Evolutionary conservation across 345 rosid species (phyloP), one percentile per base, ranked within the genome.

Genomic region (Citrus trifoliata): DNA sequence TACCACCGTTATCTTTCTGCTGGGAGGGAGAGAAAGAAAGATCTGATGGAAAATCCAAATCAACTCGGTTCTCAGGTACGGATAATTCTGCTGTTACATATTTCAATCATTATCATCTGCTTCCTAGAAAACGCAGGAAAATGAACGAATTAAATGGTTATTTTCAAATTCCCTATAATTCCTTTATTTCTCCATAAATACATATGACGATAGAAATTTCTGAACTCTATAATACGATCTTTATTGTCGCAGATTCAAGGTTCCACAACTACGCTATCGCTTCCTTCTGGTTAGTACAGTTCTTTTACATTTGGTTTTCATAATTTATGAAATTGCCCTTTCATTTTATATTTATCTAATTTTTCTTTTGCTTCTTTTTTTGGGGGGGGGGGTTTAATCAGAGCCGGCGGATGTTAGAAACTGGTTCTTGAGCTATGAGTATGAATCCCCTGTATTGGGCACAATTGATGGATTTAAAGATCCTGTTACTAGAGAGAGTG

Each of bases 271-370:
- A 66, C 83, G 33, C 77, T 56, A 46, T 67, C 83, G 1, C 79
- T 33, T 22, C 82, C 69, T 40, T 84, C 87, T 12, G 89, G 89
- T 84, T 40, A 7, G 83, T 30, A 51, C 46, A 4, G 14, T 10
- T 74, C 51, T 9, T 22, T 2, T 67, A 2, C 7, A 4, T 21
- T 19, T 74, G 40, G 7, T 27, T 16, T 32, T 51, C 27, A 5
- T 6, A 60, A 18, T 67, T 59, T 30, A 2, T 8, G 7, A 55
- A 32, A 16, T 51, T 25, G 28, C 1, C 6, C 19, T 70, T 30
- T 21, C 9, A 25, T 6, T 10, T 53, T 28, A 7, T 13, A 6
- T 46, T 46, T 4, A 10, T 8, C 7, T 62, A 33, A n/a, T n/a
- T n/a, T n/a, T n/a, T n/a, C n/a, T n/a, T n/a, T n/a, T n/a, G n/a